phyloP scores from a whole-genome alignment of 116 monocot genomes.

The Dioscorea cayenensis region DNA sequence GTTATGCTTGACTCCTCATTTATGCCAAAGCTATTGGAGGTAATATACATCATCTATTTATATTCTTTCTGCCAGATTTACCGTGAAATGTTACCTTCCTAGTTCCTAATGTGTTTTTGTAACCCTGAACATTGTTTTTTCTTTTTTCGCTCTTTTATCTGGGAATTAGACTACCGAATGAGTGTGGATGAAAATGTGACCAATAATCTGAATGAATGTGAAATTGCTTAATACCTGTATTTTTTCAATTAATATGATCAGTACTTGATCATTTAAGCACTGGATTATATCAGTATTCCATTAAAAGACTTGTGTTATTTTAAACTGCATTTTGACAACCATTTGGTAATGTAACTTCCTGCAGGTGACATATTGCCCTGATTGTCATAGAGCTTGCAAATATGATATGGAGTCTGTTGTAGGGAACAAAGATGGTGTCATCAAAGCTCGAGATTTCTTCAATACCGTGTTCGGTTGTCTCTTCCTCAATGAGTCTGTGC shows the following conservation, averaged over 20 bases:
- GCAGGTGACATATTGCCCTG: conserved; percentile 96
- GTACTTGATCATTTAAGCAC: too few relatives aligned
- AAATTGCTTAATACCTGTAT: not conserved
- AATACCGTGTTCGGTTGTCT: conserved; percentile 87
- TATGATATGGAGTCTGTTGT: conserved; percentile 70
- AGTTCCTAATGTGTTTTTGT: too few relatives aligned
- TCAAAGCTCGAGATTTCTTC: conserved; percentile 72
- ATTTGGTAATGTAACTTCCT: not conserved
- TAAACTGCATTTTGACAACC: too few relatives aligned
- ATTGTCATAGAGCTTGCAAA: conserved; percentile 87
- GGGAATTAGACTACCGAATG: too few relatives aligned
- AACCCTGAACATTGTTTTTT: too few relatives aligned
- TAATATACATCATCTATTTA: conserved; percentile 9
- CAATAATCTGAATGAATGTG: too few relatives aligned
- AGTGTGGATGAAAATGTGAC: too few relatives aligned
- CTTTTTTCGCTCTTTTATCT: too few relatives aligned
- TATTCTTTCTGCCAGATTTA: too few relatives aligned
- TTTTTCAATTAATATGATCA: not conserved
- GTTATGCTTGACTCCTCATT: conserved; percentile 88
- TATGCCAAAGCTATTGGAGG: conserved; percentile 96
- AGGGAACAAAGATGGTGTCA: conserved; percentile 18
- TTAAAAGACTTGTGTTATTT: too few relatives aligned
- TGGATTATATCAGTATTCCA: too few relatives aligned
- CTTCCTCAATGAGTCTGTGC: conserved; percentile 56
- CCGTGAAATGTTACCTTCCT: too few relatives aligned